A percentile compares a stretch with the other conserved stretches of the same genome.
phyloP scores from a whole-genome alignment of 148 eudicot genomes.

The Chenopodium suecicum region DNA sequence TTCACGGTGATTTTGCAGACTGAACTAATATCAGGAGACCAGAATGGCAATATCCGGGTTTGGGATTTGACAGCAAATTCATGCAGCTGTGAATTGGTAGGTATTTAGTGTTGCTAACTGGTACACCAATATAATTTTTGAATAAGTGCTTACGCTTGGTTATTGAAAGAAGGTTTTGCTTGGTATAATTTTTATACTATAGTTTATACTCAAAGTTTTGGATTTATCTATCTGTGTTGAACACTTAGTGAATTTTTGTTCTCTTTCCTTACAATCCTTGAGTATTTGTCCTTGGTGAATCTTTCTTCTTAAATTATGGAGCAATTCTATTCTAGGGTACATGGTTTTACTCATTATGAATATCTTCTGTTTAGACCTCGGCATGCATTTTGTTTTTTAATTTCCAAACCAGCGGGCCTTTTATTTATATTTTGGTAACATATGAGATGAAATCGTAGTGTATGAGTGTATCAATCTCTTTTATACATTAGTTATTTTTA shows the following conservation, averaged over 20 bases:
- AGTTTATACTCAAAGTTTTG: background rate
- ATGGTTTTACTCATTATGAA: background rate
- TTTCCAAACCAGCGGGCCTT: background rate
- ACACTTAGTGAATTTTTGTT: background rate
- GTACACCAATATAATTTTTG: background rate
- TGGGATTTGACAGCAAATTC: constrained; percentile 99
- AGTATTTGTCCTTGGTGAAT: background rate
- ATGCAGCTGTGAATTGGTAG: constrained; percentile 98
- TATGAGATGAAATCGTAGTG: background rate
- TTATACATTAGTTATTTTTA: background rate
- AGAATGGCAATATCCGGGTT: constrained; percentile 96
- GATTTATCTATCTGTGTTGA: background rate
- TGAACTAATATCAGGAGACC: constrained; percentile 95
- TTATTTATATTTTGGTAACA: background rate
- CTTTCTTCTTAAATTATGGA: background rate
- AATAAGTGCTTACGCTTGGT: background rate
- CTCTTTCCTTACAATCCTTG: background rate
- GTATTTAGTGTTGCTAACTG: constrained; percentile 1
- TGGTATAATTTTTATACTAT: background rate
- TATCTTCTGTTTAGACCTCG: background rate
- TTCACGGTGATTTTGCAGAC: constrained; percentile 46
- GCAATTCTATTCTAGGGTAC: background rate
- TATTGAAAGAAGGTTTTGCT: background rate
- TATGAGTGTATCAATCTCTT: background rate
- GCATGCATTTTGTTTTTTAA: background rate